Evolutionary conservation across 1,139 yeast species (phyloP).

Genomic region (Cylindricascospora bacillispora): DNA sequence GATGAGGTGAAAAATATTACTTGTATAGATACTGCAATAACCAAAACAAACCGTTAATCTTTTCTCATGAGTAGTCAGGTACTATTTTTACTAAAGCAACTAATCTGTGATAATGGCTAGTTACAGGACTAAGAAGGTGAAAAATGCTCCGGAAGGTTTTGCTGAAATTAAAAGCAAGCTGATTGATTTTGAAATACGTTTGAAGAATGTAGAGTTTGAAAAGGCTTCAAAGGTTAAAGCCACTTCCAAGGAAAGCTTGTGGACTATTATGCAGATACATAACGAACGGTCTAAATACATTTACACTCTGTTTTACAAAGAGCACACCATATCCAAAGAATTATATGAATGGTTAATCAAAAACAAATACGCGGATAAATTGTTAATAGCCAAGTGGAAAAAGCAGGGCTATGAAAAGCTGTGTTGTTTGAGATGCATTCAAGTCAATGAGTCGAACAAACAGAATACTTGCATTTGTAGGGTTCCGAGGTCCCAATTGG

Average conservation of each 20-base stretch:
- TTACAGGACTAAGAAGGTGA: too few relatives aligned
- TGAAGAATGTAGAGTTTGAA: constrained; percentile 44
- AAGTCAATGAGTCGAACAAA: constrained; percentile 48
- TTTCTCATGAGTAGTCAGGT: too few relatives aligned
- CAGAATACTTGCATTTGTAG: constrained; percentile 71
- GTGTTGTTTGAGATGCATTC: constrained; percentile 75
- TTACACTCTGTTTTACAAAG: constrained; percentile 59
- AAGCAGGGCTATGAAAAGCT: constrained; percentile 80
- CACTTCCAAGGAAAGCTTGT: constrained; percentile 40
- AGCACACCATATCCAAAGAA: constrained; percentile 51
- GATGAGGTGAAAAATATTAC: too few relatives aligned
- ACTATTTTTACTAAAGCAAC: too few relatives aligned
- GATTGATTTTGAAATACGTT: constrained; percentile 43
- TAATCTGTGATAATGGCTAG: too few relatives aligned
- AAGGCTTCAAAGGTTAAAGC: constrained; percentile 15
- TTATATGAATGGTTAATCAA: constrained; percentile 69
- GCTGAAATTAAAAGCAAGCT: constrained; percentile 59
- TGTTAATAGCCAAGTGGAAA: constrained; percentile 81
- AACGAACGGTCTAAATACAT: constrained; percentile 72
- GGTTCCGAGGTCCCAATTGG: constrained; percentile 53
- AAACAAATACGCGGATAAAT: constrained; percentile 54
- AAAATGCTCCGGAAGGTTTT: constrained; percentile 58
- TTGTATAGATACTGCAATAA: too few relatives aligned
- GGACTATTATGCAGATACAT: constrained; percentile 59
- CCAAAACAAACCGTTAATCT: too few relatives aligned